Base-by-base conservation (phyloP, 1,284 basidiomycete species). In the Puccinia brachypodii region DNA sequence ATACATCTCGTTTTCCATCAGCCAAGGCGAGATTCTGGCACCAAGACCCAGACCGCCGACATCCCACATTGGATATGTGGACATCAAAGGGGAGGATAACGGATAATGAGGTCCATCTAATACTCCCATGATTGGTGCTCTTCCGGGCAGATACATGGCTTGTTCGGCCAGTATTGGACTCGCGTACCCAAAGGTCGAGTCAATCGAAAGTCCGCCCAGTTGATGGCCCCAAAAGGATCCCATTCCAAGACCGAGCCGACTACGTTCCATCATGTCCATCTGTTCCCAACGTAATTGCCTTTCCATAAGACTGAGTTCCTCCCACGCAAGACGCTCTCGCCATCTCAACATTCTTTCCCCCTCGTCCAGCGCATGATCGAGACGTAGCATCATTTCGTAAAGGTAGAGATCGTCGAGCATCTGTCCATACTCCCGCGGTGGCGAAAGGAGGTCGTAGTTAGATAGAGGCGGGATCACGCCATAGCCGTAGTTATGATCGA, bases 351-450 rank as follows among this genome's bases (percentile, higher is more conserved):
- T 50, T n/a, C 64, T 53, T 82, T 82, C 62, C n/a, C n/a, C 33
- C 62, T 82, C 73, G 36, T 58, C 60, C 25, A 82, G 44, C 22
- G 50, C 42, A n/a, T 8, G 60, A 76, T 82, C 80, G 19, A 53
- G 47, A 13, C 73, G 58, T 13, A 82, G 40, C 73, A 82, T 75
- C 42, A 76, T 50, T 56, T 82, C 80, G 50, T 50, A 82, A 3
- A 82, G 50, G 47, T 82, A 82, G 31, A 82, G 73, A 40, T 82
- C 80, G 56, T 82, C 80, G 16, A 82, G 64, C 25, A 69, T 42
- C n/a, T 64, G 72, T 8, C 72, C 80, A 60, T 76, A 66, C 25
- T 66, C 25, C n/a, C 40, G 73, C 2, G 33, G 72, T 4, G 75
- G 50, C 33, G 19, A 13, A 25, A 22, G 13, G 8, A 82, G 36